Evolutionary conservation across 2,329 filamentous ascomycete genomes (phyloP).

Genomic region (Simplicillium aogashimaense): DNA sequence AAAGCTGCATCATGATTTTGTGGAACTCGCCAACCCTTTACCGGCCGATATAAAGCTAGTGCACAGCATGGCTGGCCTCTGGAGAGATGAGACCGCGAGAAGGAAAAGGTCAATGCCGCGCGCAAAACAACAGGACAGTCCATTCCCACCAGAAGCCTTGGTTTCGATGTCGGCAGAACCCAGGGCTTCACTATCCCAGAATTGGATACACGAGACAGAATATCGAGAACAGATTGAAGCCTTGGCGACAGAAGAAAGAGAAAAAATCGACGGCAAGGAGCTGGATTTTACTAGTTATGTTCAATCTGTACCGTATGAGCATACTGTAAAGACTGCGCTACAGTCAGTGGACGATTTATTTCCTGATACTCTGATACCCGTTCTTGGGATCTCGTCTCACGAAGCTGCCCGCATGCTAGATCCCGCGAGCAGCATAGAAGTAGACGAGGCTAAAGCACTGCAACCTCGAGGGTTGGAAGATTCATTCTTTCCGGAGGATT

Average conservation of each 20-base stretch:
- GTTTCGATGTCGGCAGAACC: constrained; percentile 83
- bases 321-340: constrained; percentile 61
- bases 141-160: constrained; percentile 72
- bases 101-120: constrained; percentile 64
- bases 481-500: constrained; percentile 38
- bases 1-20: constrained; percentile 78
- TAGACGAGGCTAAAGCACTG: constrained; percentile 54
- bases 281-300: constrained; percentile 59
- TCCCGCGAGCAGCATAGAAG: constrained; percentile 39
- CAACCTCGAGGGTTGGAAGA: constrained; percentile 35
- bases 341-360: constrained; percentile 85
- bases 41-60: constrained; percentile 69
- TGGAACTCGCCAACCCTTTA: constrained; percentile 58
- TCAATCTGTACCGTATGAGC: constrained; percentile 38
- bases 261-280: constrained; percentile 24
- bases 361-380: constrained; percentile 50
- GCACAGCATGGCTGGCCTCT: constrained; percentile 86
- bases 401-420: constrained; percentile 13
- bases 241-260: constrained; percentile 55
- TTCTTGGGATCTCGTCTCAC: constrained; percentile 28
- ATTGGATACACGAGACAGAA: constrained; percentile 90
- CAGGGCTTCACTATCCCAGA: constrained; percentile 59
- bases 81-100: constrained; percentile 79
- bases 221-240: constrained; percentile 55
- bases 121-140: constrained; percentile 54